Evolutionary conservation across 1,284 basidiomycete genomes (phyloP).

Genomic region (Athelia sp.): DNA sequence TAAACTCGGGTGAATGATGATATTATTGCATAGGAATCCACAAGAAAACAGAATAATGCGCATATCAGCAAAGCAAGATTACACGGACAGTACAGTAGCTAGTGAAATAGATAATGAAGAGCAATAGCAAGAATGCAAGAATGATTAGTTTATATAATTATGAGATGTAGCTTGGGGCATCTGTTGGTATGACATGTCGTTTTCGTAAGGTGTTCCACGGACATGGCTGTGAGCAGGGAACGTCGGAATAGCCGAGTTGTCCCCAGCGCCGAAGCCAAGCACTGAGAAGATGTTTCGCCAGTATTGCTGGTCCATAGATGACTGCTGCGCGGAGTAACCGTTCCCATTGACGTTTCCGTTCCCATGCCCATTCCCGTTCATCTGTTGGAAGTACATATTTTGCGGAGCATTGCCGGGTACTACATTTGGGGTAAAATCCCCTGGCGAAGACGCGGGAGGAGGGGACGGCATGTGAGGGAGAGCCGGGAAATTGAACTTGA

Average conservation of each 20-base stretch:
- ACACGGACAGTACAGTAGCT: neutral
- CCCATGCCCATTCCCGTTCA: neutral
- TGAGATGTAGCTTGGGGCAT: neutral
- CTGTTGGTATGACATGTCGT: constrained; percentile 1
- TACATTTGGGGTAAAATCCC: neutral
- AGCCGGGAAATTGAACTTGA: constrained; percentile 35
- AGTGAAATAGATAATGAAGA: neutral
- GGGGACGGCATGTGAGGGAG: constrained; percentile 35
- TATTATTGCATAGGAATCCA: neutral
- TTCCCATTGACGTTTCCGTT: neutral
- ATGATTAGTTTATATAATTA: neutral
- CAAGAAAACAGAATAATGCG: neutral
- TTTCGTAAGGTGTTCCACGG: neutral
- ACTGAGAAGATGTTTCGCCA: constrained; percentile 69
- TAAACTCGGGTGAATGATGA: neutral
- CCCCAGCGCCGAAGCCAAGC: constrained; percentile 39
- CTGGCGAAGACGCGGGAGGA: constrained; percentile 16
- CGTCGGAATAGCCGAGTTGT: neutral
- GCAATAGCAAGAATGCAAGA: no score
- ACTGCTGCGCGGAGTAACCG: neutral
- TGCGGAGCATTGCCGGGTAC: neutral
- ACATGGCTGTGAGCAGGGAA: neutral
- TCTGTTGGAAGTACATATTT: no score
- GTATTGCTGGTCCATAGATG: constrained; percentile 34
- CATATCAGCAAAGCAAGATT: neutral